Percentiles rank a stretch among this genome's conserved stretches.
These are phyloP conservation scores for Tricholoma furcatifolium DNA, from an alignment of 768 basidiomycete genomes.

Conservation along the genomic window DNA sequence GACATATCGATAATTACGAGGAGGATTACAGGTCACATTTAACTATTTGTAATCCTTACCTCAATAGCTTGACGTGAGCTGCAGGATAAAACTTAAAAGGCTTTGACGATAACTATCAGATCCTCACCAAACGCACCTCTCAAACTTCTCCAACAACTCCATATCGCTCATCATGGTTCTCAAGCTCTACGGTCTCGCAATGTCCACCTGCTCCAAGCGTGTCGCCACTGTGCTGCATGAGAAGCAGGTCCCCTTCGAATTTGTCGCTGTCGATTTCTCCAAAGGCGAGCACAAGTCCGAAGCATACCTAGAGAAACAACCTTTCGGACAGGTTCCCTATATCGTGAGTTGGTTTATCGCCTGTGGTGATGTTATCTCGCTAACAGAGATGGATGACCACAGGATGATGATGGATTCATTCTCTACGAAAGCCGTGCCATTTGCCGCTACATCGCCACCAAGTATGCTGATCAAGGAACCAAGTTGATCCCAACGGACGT, in stretches of 20 bases:
- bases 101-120: too few relatives aligned
- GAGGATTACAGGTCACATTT: too few relatives aligned
- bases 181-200: conserved; percentile 14
- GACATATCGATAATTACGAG: too few relatives aligned
- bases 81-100: too few relatives aligned
- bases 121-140: too few relatives aligned
- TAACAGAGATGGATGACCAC: not conserved
- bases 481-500: conserved; percentile 39
- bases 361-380: not conserved
- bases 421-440: conserved; percentile 58
- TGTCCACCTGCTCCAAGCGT: conserved; percentile 13
- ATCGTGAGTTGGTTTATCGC: conserved; percentile 4
- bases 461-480: conserved; percentile 44
- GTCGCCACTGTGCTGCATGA: conserved; percentile 12
- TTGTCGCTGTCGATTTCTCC: conserved; percentile 9
- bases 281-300: conserved; percentile 12
- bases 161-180: conserved; percentile 10
- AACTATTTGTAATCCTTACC: too few relatives aligned
- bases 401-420: conserved; percentile 35
- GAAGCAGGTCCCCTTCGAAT: conserved; percentile 18
- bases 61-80: too few relatives aligned
- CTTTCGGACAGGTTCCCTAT: conserved; percentile 15
- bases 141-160: too few relatives aligned
- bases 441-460: conserved; percentile 46
- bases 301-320: conserved; percentile 7